These are phyloP conservation scores for Aspergillus ibericus DNA, from an alignment of 2,329 filamentous ascomycete genomes.

Conservation along the genomic window DNA sequence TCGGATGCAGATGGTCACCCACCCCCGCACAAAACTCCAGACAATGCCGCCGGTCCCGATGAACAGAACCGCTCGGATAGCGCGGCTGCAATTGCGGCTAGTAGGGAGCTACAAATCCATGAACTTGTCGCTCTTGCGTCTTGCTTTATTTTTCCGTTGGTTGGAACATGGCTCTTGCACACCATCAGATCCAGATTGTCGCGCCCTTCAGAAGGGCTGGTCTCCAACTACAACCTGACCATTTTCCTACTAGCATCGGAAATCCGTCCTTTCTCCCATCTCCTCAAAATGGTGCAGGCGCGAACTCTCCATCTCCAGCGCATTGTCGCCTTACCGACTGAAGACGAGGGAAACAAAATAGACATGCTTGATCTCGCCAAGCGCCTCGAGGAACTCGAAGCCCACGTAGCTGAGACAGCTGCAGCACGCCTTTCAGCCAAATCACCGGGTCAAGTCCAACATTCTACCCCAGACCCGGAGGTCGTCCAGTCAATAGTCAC, in stretches of 20 bases:
- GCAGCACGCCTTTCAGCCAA: slow-evolving; percentile 23
- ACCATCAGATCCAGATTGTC: slow-evolving; percentile 77
- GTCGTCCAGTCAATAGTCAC: slow-evolving; percentile 44
- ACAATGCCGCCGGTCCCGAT: slow-evolving; percentile 1
- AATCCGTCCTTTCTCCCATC: slow-evolving; percentile 75
- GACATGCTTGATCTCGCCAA: slow-evolving; percentile 58
- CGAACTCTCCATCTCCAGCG: slow-evolving; percentile 80
- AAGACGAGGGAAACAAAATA: slow-evolving; percentile 30
- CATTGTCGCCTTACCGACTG: slow-evolving; percentile 52
- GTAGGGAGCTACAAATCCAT: slow-evolving; percentile 67
- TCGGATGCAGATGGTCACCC: slow-evolving; percentile 30
- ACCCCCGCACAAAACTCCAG: slow-evolving; percentile 8
- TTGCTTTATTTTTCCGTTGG: slow-evolving; percentile 75
- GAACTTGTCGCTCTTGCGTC: slow-evolving; percentile 72
- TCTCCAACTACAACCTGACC: slow-evolving; percentile 89
- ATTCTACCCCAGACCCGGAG: slow-evolving; percentile 28
- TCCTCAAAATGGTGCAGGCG: slow-evolving; percentile 75
- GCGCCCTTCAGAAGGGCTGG: slow-evolving; percentile 77
- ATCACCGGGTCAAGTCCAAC: not conserved
- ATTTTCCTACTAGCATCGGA: slow-evolving; percentile 89
- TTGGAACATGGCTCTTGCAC: slow-evolving; percentile 83
- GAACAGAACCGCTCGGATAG: slow-evolving; percentile 9
- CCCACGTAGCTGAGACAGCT: slow-evolving; percentile 48
- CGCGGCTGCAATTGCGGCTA: slow-evolving; percentile 42
- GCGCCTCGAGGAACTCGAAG: slow-evolving; percentile 70